Base-by-base conservation (phyloP, 192 early-diverging fungal species). In the Entophlyctis luteolus region DNA sequence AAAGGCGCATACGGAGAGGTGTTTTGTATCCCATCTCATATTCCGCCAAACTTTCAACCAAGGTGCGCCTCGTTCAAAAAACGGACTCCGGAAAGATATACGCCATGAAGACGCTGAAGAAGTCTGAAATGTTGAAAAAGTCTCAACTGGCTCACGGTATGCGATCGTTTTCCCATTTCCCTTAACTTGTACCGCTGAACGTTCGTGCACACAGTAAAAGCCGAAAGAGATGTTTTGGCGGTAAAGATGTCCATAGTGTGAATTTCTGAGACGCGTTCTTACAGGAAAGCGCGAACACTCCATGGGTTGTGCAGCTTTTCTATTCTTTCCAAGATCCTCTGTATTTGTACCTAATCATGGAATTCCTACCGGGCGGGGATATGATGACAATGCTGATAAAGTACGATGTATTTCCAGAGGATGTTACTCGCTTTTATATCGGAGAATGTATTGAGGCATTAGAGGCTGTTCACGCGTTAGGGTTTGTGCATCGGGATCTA, bases 361-460 rank as follows among this genome's bases (percentile, higher is more conserved):
- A 99, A 82, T 99, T 98, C 58, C 75, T 96, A 60, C 95, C 98
- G 0, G 98, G 98, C 38, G 98, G 98, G 46, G 98, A 99, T 77
- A 81, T 99, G 84, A 98, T 99, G 95, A 95, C 93, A 12, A 94
- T 98, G 94, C 79, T 99, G 56, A 98, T 98, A 74, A 66, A 95
- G 73, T 94, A 96, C 74, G 96, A 99, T 72, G 85, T 75, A 27
- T 98, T 99, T 75, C 89, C 92, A 0, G 98, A 99, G 37, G 91
- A 95, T 59, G 93, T 98, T 27, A 98, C 96, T 4, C 90, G 93
- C 33, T 99, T 99, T 72, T 99, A 99, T 73, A 94, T 98, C 83
- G 96, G 93, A 36, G 96, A 99, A 77, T 91, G 91, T 75, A 90
- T 95, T 0, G 76, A 91, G 49, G 94, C 98, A 18, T 87, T 99